A percentile compares a stretch with the other conserved stretches of the same genome.
Conservation (phyloP, 2,329 filamentous ascomycete species). For the Stemphylium vesicarium region DNA sequence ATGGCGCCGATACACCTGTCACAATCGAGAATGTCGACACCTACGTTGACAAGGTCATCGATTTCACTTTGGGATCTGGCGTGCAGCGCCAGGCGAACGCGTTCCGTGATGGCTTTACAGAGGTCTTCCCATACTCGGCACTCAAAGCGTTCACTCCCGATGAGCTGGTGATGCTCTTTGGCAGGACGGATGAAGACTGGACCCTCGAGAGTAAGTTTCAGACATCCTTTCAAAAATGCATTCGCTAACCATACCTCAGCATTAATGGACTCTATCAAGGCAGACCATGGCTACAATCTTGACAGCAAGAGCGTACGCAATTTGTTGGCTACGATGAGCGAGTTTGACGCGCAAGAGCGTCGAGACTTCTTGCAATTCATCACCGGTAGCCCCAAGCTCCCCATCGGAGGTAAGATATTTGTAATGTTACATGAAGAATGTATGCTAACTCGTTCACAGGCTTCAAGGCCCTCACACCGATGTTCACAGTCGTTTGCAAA, state of each 20-base stretch:
- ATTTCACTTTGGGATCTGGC: slow-evolving; percentile 87
- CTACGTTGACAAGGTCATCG: slow-evolving; percentile 88
- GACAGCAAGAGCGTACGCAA: slow-evolving; percentile 96
- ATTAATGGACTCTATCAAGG: slow-evolving; percentile 97
- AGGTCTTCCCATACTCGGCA: slow-evolving; percentile 94
- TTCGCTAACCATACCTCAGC: slow-evolving; percentile 60
- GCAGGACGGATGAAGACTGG: slow-evolving; percentile 93
- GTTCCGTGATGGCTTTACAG: slow-evolving; percentile 88
- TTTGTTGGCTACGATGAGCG: slow-evolving; percentile 91
- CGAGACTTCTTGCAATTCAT: slow-evolving; percentile 97
- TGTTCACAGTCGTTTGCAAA: slow-evolving; percentile 99
- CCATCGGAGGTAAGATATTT: slow-evolving; percentile 81
- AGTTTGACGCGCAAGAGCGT: slow-evolving; percentile 74
- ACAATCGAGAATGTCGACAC: slow-evolving; percentile 89
- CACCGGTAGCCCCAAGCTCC: slow-evolving; percentile 95
- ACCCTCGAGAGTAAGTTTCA: slow-evolving; percentile 84
- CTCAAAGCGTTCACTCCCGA: slow-evolving; percentile 92
- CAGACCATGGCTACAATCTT: slow-evolving; percentile 98
- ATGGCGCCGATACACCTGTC: slow-evolving; percentile 76
- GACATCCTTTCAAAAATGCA: not conserved
- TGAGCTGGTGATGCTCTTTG: slow-evolving; percentile 94
- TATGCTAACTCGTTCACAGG: slow-evolving; percentile 59
- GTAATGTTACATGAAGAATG: not conserved
- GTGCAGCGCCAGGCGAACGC: slow-evolving; percentile 89
- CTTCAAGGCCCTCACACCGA: slow-evolving; percentile 94